Conservation (phyloP, 345 rosid genomes). For the Passiflora organensis region DNA sequence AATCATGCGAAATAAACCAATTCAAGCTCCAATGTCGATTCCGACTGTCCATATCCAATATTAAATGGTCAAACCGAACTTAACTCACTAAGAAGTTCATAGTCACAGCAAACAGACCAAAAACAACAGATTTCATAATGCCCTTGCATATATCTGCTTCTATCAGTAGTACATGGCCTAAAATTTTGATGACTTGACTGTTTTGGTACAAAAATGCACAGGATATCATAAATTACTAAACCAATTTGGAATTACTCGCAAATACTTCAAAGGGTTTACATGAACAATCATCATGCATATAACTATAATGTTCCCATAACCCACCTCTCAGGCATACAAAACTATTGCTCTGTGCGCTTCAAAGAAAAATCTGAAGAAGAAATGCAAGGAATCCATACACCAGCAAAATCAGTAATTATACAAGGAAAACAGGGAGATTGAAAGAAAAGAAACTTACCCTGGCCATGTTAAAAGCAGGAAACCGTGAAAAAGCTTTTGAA, state of each 20-base stretch:
- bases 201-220: not conserved
- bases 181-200: not conserved
- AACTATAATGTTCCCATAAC: constrained; percentile 23
- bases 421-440: constrained; percentile 9
- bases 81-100: not conserved
- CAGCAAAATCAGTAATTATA: constrained; percentile 15
- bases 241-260: constrained; percentile 10
- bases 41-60: constrained; percentile 26
- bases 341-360: constrained; percentile 41
- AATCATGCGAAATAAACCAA: constrained; percentile 22
- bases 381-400: constrained; percentile 31
- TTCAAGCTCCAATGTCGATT: constrained; percentile 26
- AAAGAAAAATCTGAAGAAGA: constrained; percentile 50
- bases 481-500: constrained; percentile 88
- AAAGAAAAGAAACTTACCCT: constrained; percentile 39
- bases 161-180: not conserved
- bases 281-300: constrained; percentile 4
- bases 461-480: constrained; percentile 97
- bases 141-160: not conserved
- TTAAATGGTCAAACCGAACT: constrained; percentile 19
- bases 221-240: not conserved
- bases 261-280: constrained; percentile 1
- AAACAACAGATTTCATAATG: not conserved
- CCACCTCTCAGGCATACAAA: constrained; percentile 44
- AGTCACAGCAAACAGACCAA: not conserved